Conservation (phyloP, 352 stramenopile genomes). For the Globisporangium rhizosaccharum region DNA sequence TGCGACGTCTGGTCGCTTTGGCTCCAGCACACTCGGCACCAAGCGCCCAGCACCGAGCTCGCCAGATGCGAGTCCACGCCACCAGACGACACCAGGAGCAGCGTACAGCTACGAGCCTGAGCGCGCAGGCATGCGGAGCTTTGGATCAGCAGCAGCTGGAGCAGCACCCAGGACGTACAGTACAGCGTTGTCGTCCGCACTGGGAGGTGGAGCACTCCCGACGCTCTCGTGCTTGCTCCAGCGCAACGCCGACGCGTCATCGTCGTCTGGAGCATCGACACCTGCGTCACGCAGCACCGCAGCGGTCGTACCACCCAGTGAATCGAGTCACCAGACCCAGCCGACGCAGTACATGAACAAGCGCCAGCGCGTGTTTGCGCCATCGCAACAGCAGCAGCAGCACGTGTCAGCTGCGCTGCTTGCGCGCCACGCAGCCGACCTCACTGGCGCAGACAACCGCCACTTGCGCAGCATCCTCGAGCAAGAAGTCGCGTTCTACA, state of each 20-base stretch:
- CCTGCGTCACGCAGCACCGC: background rate
- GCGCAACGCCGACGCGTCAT: constrained; percentile 6
- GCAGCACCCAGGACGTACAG: background rate
- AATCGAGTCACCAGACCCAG: background rate
- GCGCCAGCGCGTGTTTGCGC: constrained; percentile 13
- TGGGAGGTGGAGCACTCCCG: background rate
- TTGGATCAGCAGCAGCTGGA: background rate
- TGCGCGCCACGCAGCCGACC: background rate
- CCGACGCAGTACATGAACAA: constrained; percentile 2
- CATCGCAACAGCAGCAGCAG: background rate
- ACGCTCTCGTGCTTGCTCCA: constrained; percentile 17
- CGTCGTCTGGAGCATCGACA: background rate
- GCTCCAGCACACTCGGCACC: background rate
- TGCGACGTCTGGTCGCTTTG: background rate
- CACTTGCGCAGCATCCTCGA: constrained; percentile 14
- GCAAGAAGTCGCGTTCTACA: constrained; percentile 15
- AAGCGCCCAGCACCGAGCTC: constrained; percentile 8
- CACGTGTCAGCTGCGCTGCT: background rate
- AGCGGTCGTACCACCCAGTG: background rate
- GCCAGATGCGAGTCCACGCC: background rate
- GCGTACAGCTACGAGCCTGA: background rate
- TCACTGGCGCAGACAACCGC: constrained; percentile 7
- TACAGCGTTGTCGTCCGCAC: background rate
- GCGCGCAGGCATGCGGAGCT: background rate
- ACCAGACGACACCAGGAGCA: background rate